Evolutionary conservation across 768 basidiomycete species (phyloP), one percentile per base, ranked within the genome.

Genomic region (Mycena vulgaris): DNA sequence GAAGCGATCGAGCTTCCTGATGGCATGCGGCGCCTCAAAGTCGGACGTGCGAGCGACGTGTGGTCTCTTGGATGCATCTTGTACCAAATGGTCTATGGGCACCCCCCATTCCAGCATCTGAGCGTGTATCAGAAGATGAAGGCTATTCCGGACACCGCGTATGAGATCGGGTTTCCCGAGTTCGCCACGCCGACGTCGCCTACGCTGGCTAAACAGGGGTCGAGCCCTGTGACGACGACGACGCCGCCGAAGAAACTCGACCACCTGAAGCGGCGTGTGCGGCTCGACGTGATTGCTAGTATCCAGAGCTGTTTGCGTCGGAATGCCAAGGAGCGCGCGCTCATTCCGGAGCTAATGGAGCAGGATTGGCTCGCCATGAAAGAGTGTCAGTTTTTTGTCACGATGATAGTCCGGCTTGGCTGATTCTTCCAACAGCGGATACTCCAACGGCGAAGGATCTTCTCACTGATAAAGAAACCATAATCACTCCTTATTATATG

Each of bases 11-110:
- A 96, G 77, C 83, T 94, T 25, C 92, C 92, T 5, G 95, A 94
- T 65, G 95, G 93, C 48, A 94, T 92, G 91, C 89, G 93, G 16
- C 89, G 95, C 28, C 89, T 97, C 66, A 98, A 97, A 85, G 96
- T 99, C 60, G 98, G 97, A 5, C 93, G 97, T 27, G 91, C 96
- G 0, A 96, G 94, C 61, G 97, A 99, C 79, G 95, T 99, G 47
- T 99, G 97, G 97, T 98, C 96, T 3, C 85, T 99, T 2, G 97
- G 97, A 2, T 97, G 96, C 80, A 99, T 99, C 77, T 86, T 99
- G 35, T 98, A 99, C 82, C 97, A 99, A 78, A 98, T 99, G 96
- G 89, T 98, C 14, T 99, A 99, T 76, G 96, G 97, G 21, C 89
- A 90, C 23, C 93, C 96, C 0, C 97, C 97, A 2, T 99, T 99